phyloP scores from a whole-genome alignment of 2,329 filamentous ascomycete species.

The Cladophialophora exuberans region DNA sequence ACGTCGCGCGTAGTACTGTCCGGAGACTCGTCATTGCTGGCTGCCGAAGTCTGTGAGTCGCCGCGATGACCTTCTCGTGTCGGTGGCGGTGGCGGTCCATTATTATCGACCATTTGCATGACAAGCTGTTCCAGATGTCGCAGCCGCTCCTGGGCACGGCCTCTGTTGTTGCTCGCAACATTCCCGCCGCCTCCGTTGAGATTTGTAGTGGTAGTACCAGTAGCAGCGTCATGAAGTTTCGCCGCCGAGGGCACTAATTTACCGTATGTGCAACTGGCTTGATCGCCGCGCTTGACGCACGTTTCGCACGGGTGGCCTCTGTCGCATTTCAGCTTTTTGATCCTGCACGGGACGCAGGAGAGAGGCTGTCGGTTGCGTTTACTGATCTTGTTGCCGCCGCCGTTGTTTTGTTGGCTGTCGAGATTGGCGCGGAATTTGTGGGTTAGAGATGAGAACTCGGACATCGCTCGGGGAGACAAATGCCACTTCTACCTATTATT shows the following conservation, averaged over 20 bases:
- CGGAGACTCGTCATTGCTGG: background rate
- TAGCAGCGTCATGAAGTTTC: slow-evolving; percentile 2
- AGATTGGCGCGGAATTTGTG: slow-evolving; percentile 58
- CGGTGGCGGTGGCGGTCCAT: too few relatives aligned
- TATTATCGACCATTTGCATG: slow-evolving; percentile 31
- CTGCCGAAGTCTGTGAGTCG: too few relatives aligned
- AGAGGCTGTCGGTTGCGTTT: slow-evolving; percentile 90
- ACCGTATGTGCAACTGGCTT: slow-evolving; percentile 82
- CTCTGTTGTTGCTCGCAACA: slow-evolving; percentile 7
- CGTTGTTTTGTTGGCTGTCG: slow-evolving; percentile 63
- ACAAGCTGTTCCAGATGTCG: slow-evolving; percentile 33
- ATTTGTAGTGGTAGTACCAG: background rate
- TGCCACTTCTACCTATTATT: too few relatives aligned
- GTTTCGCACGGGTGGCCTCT: slow-evolving; percentile 45
- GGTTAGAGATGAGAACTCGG: slow-evolving; percentile 29
- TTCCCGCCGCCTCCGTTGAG: too few relatives aligned
- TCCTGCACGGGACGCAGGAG: slow-evolving; percentile 50
- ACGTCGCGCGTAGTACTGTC: background rate
- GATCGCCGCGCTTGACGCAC: slow-evolving; percentile 74
- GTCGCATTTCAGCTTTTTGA: slow-evolving; percentile 48
- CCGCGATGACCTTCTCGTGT: too few relatives aligned
- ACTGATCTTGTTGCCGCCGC: slow-evolving; percentile 57
- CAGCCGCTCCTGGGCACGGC: slow-evolving; percentile 29
- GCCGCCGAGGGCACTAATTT: slow-evolving; percentile 33
- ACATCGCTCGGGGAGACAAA: too few relatives aligned